Conservation (phyloP, 805 yeast genomes). For the Saccharomycopsis sp. region DNA sequence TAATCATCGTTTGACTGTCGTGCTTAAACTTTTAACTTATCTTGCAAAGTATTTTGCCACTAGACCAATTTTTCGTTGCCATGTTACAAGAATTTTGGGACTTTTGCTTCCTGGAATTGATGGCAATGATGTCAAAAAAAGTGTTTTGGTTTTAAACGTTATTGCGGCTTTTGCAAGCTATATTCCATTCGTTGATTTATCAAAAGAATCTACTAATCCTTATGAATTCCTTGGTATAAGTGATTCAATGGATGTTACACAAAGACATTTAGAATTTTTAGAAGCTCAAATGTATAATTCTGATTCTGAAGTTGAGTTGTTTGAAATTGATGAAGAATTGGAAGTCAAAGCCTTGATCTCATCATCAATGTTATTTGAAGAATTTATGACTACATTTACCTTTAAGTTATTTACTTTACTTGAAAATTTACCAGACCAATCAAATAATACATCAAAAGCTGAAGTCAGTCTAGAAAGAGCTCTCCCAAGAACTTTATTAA, state of each 20-base stretch:
- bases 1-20: constrained; percentile 69
- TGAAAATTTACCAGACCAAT: constrained; percentile 58
- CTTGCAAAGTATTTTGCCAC: constrained; percentile 57
- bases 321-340: constrained; percentile 31
- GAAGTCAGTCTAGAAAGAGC: constrained; percentile 27
- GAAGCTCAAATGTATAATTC: constrained; percentile 31
- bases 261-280: constrained; percentile 50
- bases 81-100: constrained; percentile 62
- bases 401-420: constrained; percentile 51
- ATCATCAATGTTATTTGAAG: constrained; percentile 61
- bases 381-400: constrained; percentile 44
- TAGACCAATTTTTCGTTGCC: constrained; percentile 60
- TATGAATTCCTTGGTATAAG: too few relatives aligned
- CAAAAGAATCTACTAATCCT: constrained; percentile 27
- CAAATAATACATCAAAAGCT: constrained; percentile 40
- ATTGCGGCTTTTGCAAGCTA: constrained; percentile 62
- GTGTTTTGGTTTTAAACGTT: constrained; percentile 56
- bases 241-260: constrained; percentile 41
- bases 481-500: constrained; percentile 34
- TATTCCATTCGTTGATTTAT: constrained; percentile 60
- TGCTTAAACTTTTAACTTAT: constrained; percentile 56
- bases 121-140: constrained; percentile 71
- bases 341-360: constrained; percentile 55
- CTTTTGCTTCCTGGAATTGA: constrained; percentile 76
- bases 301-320: constrained; percentile 21